Conservation (phyloP, 306 rosid species). For the Acmispon strigosus region DNA sequence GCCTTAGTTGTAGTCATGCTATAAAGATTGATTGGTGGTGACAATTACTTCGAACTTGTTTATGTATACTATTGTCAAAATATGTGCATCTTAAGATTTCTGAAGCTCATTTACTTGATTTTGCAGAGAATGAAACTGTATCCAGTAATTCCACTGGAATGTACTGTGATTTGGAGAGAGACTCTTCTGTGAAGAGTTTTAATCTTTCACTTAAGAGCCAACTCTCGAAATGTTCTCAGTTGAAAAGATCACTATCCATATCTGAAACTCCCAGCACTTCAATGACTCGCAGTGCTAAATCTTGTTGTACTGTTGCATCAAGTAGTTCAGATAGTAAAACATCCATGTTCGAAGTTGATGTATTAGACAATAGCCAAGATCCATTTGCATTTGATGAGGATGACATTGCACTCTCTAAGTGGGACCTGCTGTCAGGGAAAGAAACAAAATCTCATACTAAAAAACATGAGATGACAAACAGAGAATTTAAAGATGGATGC, state of each 20-base stretch:
- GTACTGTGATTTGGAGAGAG: constrained; percentile 17
- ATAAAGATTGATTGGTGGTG: neutral
- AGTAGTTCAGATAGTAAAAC: constrained; percentile 32
- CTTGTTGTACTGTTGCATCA: constrained; percentile 48
- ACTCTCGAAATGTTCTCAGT: constrained; percentile 16
- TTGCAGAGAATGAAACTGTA: constrained; percentile 30
- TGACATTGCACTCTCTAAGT: constrained; percentile 68
- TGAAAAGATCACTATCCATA: constrained; percentile 33
- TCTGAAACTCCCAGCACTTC: constrained; percentile 66
- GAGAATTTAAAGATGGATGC: constrained; percentile 44
- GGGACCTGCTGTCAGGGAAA: constrained; percentile 76
- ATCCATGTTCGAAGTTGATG: constrained; percentile 17
- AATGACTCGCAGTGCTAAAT: neutral
- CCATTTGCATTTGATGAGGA: constrained; percentile 95
- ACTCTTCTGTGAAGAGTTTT: constrained; percentile 35
- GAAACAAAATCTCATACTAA: constrained; percentile 28
- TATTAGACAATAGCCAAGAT: constrained; percentile 51
- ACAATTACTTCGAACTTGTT: neutral
- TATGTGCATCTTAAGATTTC: neutral
- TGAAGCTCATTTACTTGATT: constrained; percentile 16
- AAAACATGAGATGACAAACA: constrained; percentile 16
- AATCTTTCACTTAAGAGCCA: constrained; percentile 25
- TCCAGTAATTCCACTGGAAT: constrained; percentile 30
- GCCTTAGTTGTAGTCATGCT: neutral
- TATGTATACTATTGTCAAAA: neutral